Conservation (phyloP, 768 basidiomycete genomes). For the Russula sp. region DNA sequence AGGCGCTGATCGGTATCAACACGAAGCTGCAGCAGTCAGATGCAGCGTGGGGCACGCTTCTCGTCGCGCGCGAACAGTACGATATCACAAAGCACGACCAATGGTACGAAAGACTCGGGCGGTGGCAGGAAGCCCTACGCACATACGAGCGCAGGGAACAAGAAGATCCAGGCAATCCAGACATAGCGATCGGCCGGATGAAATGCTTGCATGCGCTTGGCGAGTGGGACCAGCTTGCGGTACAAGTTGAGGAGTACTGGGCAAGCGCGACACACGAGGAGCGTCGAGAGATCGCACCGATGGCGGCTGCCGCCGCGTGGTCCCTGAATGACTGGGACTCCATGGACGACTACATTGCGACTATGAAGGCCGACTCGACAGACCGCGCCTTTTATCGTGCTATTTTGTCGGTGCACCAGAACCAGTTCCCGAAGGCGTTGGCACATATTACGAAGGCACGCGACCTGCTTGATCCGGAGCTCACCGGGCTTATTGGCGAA, state of each 20-base stretch:
- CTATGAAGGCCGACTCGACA: constrained; percentile 88
- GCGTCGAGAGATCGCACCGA: constrained; percentile 86
- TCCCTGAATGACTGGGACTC: constrained; percentile 94
- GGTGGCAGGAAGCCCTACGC: constrained; percentile 90
- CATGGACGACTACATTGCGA: constrained; percentile 95
- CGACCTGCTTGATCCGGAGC: constrained; percentile 84
- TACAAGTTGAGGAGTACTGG: constrained; percentile 87
- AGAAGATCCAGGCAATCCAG: constrained; percentile 68
- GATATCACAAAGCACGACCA: constrained; percentile 91
- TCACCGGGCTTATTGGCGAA: constrained; percentile 89
- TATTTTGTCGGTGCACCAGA: constrained; percentile 92
- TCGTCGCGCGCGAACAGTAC: constrained; percentile 84
- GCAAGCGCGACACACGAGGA: constrained; percentile 74
- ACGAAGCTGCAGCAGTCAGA: constrained; percentile 95
- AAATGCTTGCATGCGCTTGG: constrained; percentile 95
- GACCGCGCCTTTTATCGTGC: constrained; percentile 96
- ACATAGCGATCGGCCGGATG: constrained; percentile 84
- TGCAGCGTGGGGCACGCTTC: constrained; percentile 94
- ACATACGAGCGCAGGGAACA: constrained; percentile 78
- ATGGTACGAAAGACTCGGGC: constrained; percentile 95
- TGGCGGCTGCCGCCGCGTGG: constrained; percentile 98
- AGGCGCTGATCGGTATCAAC: constrained; percentile 93
- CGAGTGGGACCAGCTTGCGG: constrained; percentile 90
- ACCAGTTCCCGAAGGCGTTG: constrained; percentile 88
- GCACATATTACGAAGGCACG: constrained; percentile 88